Percentiles rank a stretch among this genome's conserved stretches.
phyloP scores from a whole-genome alignment of 768 basidiomycete genomes.

The Hericium erinaceus region DNA sequence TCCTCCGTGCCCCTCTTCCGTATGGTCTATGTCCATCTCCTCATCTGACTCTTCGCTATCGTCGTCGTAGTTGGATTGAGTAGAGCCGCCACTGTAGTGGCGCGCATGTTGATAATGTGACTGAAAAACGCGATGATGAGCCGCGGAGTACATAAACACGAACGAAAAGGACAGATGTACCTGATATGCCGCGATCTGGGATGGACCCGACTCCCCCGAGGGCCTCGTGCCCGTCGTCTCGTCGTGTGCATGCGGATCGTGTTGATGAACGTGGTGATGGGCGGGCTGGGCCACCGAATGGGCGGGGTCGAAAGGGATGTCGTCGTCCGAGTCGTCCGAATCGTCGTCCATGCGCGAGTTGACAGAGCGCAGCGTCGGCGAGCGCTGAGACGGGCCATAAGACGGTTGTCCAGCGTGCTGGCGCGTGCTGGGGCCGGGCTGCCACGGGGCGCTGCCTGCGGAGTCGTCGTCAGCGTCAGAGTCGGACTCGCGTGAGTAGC shows the following conservation, averaged over 20 bases:
- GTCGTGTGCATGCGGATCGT: constrained; percentile 1
- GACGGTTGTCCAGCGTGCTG: not conserved
- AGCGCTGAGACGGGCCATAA: not conserved
- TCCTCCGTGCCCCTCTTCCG: not conserved
- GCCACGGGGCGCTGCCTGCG: not conserved
- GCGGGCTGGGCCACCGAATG: not conserved
- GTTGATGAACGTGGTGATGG: constrained; percentile 1
- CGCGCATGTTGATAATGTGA: not conserved
- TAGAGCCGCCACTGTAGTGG: not conserved
- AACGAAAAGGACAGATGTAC: not conserved
- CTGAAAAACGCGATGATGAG: not conserved
- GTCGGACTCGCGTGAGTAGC: not conserved
- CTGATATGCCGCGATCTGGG: constrained; percentile 4
- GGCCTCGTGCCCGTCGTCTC: not conserved
- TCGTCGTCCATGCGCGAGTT: not conserved
- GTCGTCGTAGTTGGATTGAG: not conserved
- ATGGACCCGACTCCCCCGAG: not conserved
- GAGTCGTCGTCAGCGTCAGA: not conserved
- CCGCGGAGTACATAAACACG: not conserved
- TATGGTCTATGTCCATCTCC: not conserved
- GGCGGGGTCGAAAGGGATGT: constrained; percentile 2
- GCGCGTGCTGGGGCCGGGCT: not conserved
- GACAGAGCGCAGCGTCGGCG: not conserved
- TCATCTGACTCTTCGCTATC: not conserved
- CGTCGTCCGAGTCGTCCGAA: not conserved